These are phyloP conservation scores for Lodderomyces beijingensis DNA, from an alignment of 1,139 yeast species.

Conservation along the genomic window DNA sequence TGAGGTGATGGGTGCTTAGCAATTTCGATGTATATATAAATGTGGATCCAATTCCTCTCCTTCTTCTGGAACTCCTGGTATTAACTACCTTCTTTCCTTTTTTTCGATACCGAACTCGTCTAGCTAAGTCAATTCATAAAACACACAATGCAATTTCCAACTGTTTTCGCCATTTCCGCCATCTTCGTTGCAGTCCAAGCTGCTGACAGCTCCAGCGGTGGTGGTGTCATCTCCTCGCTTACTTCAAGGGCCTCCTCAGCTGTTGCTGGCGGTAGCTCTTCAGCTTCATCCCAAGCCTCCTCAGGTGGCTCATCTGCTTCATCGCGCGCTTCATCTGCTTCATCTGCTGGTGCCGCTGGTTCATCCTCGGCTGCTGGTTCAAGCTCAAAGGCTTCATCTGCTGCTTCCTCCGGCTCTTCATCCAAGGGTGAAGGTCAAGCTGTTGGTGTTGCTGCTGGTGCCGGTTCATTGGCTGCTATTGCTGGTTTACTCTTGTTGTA, in stretches of 20 bases:
- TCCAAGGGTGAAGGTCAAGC: conserved; percentile 16
- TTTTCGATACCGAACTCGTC: not conserved
- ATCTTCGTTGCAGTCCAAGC: conserved; percentile 8
- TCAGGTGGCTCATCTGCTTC: conserved; percentile 8
- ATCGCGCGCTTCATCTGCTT: conserved; percentile 11
- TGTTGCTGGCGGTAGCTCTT: conserved; percentile 9
- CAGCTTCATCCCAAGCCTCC: conserved; percentile 9
- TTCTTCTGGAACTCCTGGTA: not conserved
- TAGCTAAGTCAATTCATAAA: not conserved
- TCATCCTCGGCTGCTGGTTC: conserved; percentile 16
- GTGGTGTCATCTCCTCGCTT: conserved; percentile 5
- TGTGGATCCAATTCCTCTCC: not conserved
- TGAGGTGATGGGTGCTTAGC: not conserved
- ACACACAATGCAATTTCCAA: not conserved
- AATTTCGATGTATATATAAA: not conserved
- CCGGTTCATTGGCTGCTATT: conserved; percentile 25
- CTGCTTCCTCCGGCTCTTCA: conserved; percentile 9
- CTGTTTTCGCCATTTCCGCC: not conserved
- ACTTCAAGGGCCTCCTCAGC: conserved; percentile 9
- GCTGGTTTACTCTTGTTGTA: conserved; percentile 30
- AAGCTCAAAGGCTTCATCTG: conserved; percentile 6
- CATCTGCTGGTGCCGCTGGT: conserved; percentile 15
- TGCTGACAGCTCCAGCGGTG: conserved; percentile 11
- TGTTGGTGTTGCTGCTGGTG: conserved; percentile 18
- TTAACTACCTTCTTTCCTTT: not conserved